phyloP scores from a whole-genome alignment of 2,329 filamentous ascomycete genomes.

The Orbilia javanica region DNA sequence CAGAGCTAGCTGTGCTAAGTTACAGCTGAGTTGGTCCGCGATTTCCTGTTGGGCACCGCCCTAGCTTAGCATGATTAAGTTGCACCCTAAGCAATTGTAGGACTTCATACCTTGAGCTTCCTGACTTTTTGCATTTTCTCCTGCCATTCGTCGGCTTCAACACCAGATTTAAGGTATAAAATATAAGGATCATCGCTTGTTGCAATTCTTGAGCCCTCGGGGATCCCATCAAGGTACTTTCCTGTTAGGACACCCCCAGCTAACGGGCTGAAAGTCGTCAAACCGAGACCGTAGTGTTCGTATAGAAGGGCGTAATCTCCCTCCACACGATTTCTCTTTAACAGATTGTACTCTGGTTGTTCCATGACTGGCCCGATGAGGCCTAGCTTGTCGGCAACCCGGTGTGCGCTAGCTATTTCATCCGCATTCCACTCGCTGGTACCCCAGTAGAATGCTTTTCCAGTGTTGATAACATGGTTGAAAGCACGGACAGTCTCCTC shows the following conservation, averaged over 20 bases:
- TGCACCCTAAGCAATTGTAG: no score
- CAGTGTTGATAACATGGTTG: conserved; percentile 76
- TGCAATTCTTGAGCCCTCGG: conserved; percentile 72
- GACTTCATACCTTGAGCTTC: conserved; percentile 45
- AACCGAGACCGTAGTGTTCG: conserved; percentile 72
- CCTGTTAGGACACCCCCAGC: conserved; percentile 74
- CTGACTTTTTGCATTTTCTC: conserved; percentile 61
- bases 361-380: conserved; percentile 76
- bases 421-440: conserved; percentile 77
- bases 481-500: conserved; percentile 79
- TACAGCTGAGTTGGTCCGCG: conserved; percentile 74
- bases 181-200: conserved; percentile 72
- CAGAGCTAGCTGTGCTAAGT: conserved; percentile 71
- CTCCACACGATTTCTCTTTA: conserved; percentile 74
- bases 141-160: conserved; percentile 50
- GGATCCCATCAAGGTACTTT: conserved; percentile 76
- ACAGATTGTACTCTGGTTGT: conserved; percentile 76
- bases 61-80: no score
- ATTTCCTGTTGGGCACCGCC: no score
- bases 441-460: conserved; percentile 79
- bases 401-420: conserved; percentile 75
- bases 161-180: conserved; percentile 65
- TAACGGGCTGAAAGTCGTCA: conserved; percentile 75
- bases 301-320: conserved; percentile 74
- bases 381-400: conserved; percentile 72